These are phyloP conservation scores for Arthrobotrys pseudoclavata DNA, from an alignment of 2,329 filamentous ascomycete species.

Conservation along the genomic window DNA sequence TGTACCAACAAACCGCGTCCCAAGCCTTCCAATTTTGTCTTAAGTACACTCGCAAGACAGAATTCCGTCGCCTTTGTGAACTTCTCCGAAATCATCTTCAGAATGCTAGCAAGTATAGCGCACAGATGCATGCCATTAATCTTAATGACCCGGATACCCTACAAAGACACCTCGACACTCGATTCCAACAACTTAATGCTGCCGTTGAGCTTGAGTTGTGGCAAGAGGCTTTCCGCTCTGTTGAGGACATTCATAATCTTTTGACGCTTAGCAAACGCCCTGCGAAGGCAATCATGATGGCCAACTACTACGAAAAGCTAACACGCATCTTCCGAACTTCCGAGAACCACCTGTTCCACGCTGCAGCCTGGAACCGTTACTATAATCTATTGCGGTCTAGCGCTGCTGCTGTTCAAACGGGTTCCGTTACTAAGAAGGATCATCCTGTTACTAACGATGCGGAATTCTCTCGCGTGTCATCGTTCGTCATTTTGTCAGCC, in stretches of 20 bases:
- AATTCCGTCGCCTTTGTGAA: conserved; percentile 98
- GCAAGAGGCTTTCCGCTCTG: conserved; percentile 99
- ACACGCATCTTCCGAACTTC: conserved; percentile 98
- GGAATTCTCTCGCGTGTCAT: conserved; percentile 93
- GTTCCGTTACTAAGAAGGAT: conserved; percentile 91
- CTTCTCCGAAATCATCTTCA: conserved; percentile 98
- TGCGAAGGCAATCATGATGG: conserved; percentile 99
- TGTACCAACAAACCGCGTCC: conserved; percentile 98
- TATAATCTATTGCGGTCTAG: conserved; percentile 96
- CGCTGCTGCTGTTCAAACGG: conserved; percentile 82
- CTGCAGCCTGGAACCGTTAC: conserved; percentile 96
- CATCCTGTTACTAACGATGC: conserved; percentile 90
- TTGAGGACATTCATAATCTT: conserved; percentile 98
- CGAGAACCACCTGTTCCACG: conserved; percentile 99
- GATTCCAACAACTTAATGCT: conserved; percentile 98
- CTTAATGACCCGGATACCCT: conserved; percentile 96
- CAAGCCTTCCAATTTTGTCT: conserved; percentile 99
- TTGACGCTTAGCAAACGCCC: conserved; percentile 98
- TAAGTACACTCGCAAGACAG: conserved; percentile 98
- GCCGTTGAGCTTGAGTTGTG: conserved; percentile 97
- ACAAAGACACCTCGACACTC: conserved; percentile 95
- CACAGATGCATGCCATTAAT: conserved; percentile 99
- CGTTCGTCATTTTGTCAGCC: conserved; percentile 93
- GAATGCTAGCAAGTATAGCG: conserved; percentile 98
- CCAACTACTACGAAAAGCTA: conserved; percentile 99